Evolutionary conservation across 1,284 basidiomycete genomes (phyloP).

Genomic region (Sanghuangporus sanghuang): DNA sequence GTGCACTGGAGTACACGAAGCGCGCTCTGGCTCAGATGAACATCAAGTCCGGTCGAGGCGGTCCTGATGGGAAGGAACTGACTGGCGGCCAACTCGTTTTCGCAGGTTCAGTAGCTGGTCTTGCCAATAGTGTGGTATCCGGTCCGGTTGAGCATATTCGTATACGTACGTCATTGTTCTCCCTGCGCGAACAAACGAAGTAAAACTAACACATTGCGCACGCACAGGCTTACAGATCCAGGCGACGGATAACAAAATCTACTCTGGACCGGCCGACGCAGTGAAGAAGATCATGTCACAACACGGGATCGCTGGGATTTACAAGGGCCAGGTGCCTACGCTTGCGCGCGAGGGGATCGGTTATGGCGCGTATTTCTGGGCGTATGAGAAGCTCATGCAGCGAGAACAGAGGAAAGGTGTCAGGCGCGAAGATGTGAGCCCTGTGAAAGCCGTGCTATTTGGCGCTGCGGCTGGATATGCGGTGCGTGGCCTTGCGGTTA

Average conservation of each 20-base stretch:
- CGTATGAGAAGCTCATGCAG: slow-evolving; percentile 91
- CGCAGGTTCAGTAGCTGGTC: slow-evolving; percentile 80
- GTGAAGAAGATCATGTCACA: slow-evolving; percentile 73
- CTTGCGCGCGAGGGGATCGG: slow-evolving; percentile 83
- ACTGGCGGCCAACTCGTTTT: slow-evolving; percentile 64
- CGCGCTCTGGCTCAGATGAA: slow-evolving; percentile 73
- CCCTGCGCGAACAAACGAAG: background rate
- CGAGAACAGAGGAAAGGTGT: slow-evolving; percentile 70
- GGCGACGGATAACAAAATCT: slow-evolving; percentile 64
- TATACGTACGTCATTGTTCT: slow-evolving; percentile 63
- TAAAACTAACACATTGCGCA: background rate
- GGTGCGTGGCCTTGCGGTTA: slow-evolving; percentile 39
- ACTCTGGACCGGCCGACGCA: slow-evolving; percentile 83
- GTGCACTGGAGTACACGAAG: slow-evolving; percentile 86
- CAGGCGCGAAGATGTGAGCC: slow-evolving; percentile 69
- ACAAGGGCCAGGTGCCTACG: slow-evolving; percentile 91
- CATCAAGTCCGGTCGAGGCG: slow-evolving; percentile 47
- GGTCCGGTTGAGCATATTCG: slow-evolving; percentile 97
- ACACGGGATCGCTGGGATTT: slow-evolving; percentile 81
- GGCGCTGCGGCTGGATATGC: slow-evolving; percentile 85
- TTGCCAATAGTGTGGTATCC: slow-evolving; percentile 90
- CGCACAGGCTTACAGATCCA: slow-evolving; percentile 77
- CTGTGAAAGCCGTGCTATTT: slow-evolving; percentile 74
- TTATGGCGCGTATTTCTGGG: slow-evolving; percentile 88
- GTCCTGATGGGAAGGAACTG: slow-evolving; percentile 53